phyloP scores from a whole-genome alignment of 176 grass and related monocot genomes.

The Ananas comosus region DNA sequence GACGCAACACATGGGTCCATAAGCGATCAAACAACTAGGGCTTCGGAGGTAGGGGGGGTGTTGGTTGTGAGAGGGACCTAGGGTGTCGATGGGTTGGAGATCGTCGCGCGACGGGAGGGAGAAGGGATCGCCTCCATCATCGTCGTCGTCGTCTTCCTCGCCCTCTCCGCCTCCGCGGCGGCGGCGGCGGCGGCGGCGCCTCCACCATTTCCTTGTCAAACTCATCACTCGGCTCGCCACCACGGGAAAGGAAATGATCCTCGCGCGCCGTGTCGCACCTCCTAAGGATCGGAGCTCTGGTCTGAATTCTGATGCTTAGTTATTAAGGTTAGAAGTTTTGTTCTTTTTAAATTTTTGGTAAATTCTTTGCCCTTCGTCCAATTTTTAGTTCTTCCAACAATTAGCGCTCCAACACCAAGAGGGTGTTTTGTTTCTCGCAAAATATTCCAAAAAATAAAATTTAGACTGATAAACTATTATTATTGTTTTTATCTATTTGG shows the following conservation, averaged over 20 bases:
- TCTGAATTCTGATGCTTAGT: no score
- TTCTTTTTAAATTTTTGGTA: no score
- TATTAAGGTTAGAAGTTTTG: no score
- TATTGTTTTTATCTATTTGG: no score
- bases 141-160: constrained; percentile 1
- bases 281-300: no score
- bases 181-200: constrained; percentile 22
- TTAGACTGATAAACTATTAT: no score
- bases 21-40: neutral
- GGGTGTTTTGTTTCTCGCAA: no score
- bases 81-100: constrained; percentile 55
- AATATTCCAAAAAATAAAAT: no score
- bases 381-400: no score
- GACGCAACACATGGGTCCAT: neutral
- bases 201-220: constrained; percentile 58
- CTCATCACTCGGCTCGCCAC: constrained; percentile 11
- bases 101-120: constrained; percentile 11
- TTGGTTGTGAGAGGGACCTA: constrained; percentile 27
- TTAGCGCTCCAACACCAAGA: no score
- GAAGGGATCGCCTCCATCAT: constrained; percentile 11
- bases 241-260: neutral
- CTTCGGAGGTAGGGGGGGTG: neutral
- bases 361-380: no score
- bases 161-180: constrained; percentile 1
- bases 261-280: no score